Base-by-base conservation (phyloP, 2,329 filamentous ascomycete genomes). In the Dactylonectria macrodidyma region DNA sequence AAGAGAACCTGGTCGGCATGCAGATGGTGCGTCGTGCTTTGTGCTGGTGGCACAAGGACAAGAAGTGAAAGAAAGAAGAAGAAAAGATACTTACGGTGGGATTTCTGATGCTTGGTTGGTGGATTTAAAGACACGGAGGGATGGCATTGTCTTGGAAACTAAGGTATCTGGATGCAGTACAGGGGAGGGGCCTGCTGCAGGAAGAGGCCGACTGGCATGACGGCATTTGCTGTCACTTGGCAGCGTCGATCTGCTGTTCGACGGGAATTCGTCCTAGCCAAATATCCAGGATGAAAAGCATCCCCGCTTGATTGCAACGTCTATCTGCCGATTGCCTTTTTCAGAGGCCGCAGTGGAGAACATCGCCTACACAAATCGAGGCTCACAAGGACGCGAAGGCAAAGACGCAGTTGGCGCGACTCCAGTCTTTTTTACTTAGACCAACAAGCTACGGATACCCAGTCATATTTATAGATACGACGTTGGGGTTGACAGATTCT, bases 381-480 rank as follows among this genome's bases (percentile, higher is more conserved):
- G 36, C 16, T 44, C 14, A 4, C 26, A n/a, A 44, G 16, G 41
- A 44, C 16, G 8, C 16, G 7, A 30, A 5, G 41, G 16, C 41
- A 38, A 10, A 10, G 36, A 52, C 30, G 51, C 33, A n/a, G 51
- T 38, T 54, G 33, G n/a, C 19, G 46, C 46, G 19, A 47, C 46
- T 47, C 19, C 46, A 5, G n/a, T 47, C 46, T 22, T 24, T 22
- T 19, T 47, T 8, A 33, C 51, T 4, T 30, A 30, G 26, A 19
- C 19, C 19, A 19, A 19, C 19, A 19, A 19, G 19, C 19, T 19
- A 19, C 19, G 7, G 26, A 5, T 30, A 30, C 19, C 33, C 34
- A 10, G 22, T 36, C 51, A 4, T 54, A 54, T 54, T 36, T 54
- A 36, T 54, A 54, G 51, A 54, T 54, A 36, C 51, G 51, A 36